These are phyloP conservation scores for Pyrrhoderma noxium DNA, from an alignment of 1,284 basidiomycete species.

Conservation along the genomic window DNA sequence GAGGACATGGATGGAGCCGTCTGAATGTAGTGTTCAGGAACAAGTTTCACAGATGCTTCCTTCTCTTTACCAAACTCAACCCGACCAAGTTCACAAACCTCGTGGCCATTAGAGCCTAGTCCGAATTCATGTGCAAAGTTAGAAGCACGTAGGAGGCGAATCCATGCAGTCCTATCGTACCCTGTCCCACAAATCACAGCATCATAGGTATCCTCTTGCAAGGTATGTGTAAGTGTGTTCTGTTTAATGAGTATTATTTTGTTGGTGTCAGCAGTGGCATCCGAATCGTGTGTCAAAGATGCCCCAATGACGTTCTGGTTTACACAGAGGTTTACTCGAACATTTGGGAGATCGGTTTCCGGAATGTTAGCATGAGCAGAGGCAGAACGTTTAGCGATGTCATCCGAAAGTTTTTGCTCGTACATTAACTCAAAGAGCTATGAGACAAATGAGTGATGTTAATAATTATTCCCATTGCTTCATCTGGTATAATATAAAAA, in stretches of 20 bases:
- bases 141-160: slow-evolving; percentile 38
- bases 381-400: slow-evolving; percentile 31
- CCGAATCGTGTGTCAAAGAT: slow-evolving; percentile 24
- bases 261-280: slow-evolving; percentile 10
- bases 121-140: slow-evolving; percentile 38
- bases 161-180: slow-evolving; percentile 46
- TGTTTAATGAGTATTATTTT: slow-evolving; percentile 33
- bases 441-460: background rate
- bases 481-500: too few relatives aligned
- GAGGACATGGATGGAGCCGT: too few relatives aligned
- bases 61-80: too few relatives aligned
- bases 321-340: slow-evolving; percentile 33
- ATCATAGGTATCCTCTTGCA: slow-evolving; percentile 37
- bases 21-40: slow-evolving; percentile 11
- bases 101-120: slow-evolving; percentile 21
- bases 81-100: too few relatives aligned
- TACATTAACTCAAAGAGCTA: slow-evolving; percentile 51
- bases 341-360: slow-evolving; percentile 8
- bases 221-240: slow-evolving; percentile 29
- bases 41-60: slow-evolving; percentile 4
- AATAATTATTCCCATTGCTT: background rate
- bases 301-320: slow-evolving; percentile 36
- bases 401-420: slow-evolving; percentile 44
- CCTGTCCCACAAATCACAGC: slow-evolving; percentile 51
- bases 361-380: too few relatives aligned